Conservation (phyloP, 176 grass and related monocot genomes). For the Alopecurus myosuroides region DNA sequence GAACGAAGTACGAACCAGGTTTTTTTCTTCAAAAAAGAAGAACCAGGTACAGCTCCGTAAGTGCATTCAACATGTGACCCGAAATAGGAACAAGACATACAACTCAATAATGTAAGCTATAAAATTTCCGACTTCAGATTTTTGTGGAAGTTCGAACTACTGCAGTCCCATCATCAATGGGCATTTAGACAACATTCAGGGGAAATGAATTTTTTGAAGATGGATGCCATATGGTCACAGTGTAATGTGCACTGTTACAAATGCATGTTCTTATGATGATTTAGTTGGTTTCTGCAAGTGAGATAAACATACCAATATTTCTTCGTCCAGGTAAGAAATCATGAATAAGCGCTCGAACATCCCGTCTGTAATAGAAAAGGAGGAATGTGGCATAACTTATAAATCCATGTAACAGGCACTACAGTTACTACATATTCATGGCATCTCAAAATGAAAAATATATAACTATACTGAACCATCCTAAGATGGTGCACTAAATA, state of each 20-base stretch:
- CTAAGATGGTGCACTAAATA: neutral
- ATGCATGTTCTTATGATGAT: neutral
- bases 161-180: neutral
- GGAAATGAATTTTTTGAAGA: neutral
- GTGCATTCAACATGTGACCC: neutral
- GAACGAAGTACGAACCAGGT: neutral
- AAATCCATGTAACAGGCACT: neutral
- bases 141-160: neutral
- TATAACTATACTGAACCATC: neutral
- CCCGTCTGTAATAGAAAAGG: constrained; percentile 44
- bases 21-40: neutral
- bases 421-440: neutral
- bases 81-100: neutral
- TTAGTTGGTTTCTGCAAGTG: neutral
- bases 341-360: constrained; percentile 83
- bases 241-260: neutral
- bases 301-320: constrained; percentile 81
- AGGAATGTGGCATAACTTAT: neutral
- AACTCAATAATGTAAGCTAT: neutral
- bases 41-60: constrained; percentile 11
- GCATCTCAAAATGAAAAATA: neutral
- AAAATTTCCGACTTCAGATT: neutral
- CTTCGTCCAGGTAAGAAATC: constrained; percentile 99
- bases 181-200: neutral
- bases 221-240: neutral